phyloP scores from a whole-genome alignment of 1,284 basidiomycete genomes.

The Coniferiporia sulphurascens region DNA sequence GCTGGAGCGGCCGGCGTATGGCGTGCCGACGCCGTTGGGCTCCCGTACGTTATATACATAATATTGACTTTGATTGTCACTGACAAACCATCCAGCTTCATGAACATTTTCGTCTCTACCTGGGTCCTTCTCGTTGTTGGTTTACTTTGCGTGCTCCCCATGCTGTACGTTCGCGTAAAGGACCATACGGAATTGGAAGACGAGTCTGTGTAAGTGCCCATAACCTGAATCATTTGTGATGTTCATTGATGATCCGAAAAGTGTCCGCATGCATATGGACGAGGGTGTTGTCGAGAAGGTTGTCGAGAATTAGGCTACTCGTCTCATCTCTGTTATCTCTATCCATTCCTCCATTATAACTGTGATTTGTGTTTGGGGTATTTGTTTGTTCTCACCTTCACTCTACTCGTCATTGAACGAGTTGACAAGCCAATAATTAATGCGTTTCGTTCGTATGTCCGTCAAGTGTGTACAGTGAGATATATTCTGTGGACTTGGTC shows the following conservation, averaged over 20 bases:
- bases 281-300: conserved; percentile 15
- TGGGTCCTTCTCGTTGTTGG: conserved; percentile 27
- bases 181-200: conserved; percentile 26
- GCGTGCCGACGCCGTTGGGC: conserved; percentile 30
- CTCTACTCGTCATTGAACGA: no score
- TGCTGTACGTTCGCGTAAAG: conserved; percentile 27
- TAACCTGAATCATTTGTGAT: background rate
- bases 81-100: conserved; percentile 20
- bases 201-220: conserved; percentile 23
- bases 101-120: conserved; percentile 29
- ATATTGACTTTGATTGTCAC: no score
- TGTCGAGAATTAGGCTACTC: background rate
- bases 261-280: conserved; percentile 21
- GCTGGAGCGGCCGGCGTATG: conserved; percentile 33
- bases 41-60: conserved; percentile 27
- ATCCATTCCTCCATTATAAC: no score
- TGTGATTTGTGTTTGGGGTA: no score
- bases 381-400: background rate
- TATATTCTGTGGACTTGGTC: no score
- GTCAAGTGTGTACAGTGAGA: background rate
- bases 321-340: background rate
- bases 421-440: no score
- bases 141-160: conserved; percentile 27
- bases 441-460: no score
- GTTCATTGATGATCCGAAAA: background rate